These are phyloP conservation scores for Bryum argenteum DNA, from an alignment of 225 moss, liverwort and hornwort genomes.

Conservation along the genomic window DNA sequence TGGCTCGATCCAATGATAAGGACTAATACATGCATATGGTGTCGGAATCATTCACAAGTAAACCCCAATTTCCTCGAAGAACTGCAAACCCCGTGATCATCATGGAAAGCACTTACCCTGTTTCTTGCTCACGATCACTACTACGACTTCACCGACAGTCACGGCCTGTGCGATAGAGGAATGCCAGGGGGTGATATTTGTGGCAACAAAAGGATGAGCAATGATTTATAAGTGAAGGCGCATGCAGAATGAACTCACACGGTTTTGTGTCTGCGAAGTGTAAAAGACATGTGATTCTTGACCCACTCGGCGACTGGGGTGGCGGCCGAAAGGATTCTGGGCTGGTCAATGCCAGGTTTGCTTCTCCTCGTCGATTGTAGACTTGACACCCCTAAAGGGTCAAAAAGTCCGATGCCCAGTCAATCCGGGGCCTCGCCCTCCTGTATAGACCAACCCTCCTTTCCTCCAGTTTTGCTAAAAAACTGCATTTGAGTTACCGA, in stretches of 20 bases:
- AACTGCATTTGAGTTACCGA: too few species aligned
- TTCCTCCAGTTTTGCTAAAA: too few species aligned
- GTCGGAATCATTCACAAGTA: constrained; percentile 10
- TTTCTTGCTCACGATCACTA: neutral
- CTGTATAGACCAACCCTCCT: neutral
- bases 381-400: neutral
- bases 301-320: neutral
- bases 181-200: too few species aligned
- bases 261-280: too few species aligned
- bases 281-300: too few species aligned
- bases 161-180: too few species aligned
- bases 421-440: neutral
- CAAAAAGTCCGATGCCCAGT: neutral
- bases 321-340: neutral
- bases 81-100: neutral
- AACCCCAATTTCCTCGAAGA: neutral
- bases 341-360: neutral
- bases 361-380: neutral
- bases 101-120: neutral
- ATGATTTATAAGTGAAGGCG: too few species aligned
- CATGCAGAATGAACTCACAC: too few species aligned
- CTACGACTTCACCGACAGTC: too few species aligned
- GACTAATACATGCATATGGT: constrained; percentile 22
- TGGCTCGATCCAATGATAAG: constrained; percentile 13
- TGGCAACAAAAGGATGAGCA: too few species aligned